Conservation (phyloP, 495 filamentous ascomycete genomes). For the Cudoniella acicularis region DNA sequence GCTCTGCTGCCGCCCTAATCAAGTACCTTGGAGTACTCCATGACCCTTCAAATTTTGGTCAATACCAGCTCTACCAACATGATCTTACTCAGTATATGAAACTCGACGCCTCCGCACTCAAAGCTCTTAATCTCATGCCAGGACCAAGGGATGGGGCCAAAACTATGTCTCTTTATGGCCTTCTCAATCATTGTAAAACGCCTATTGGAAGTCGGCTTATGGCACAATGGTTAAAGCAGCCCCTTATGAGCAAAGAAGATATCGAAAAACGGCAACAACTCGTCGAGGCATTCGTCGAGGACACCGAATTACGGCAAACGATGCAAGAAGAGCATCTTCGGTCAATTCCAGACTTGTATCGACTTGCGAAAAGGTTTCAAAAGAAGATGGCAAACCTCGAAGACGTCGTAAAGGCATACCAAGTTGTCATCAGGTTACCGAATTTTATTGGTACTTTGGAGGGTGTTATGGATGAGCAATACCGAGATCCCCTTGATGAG, state of each 20-base stretch:
- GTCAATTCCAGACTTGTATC: conserved; percentile 90
- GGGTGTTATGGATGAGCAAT: conserved; percentile 91
- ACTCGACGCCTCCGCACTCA: conserved; percentile 89
- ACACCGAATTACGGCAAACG: conserved; percentile 90
- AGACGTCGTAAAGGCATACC: conserved; percentile 93
- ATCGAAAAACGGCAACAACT: conserved; percentile 92
- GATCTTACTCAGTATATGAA: conserved; percentile 98
- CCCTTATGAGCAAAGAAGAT: conserved; percentile 84
- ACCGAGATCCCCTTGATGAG: conserved; percentile 80
- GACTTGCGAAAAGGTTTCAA: conserved; percentile 92
- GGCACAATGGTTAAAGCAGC: conserved; percentile 97
- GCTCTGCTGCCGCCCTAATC: conserved; percentile 87
- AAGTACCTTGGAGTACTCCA: conserved; percentile 92
- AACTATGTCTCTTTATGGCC: conserved; percentile 93
- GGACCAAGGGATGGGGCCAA: conserved; percentile 90
- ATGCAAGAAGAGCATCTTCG: conserved; percentile 98
- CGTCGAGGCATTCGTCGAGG: conserved; percentile 90
- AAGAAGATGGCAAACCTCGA: conserved; percentile 85
- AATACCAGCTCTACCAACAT: conserved; percentile 96
- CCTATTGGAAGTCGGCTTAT: conserved; percentile 86
- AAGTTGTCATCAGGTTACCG: conserved; percentile 87
- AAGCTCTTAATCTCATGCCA: conserved; percentile 95
- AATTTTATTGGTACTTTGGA: conserved; percentile 86
- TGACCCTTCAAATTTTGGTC: conserved; percentile 90
- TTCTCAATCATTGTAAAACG: conserved; percentile 98